phyloP scores from a whole-genome alignment of 1,284 basidiomycete species.

The Ganoderma lucidum region DNA sequence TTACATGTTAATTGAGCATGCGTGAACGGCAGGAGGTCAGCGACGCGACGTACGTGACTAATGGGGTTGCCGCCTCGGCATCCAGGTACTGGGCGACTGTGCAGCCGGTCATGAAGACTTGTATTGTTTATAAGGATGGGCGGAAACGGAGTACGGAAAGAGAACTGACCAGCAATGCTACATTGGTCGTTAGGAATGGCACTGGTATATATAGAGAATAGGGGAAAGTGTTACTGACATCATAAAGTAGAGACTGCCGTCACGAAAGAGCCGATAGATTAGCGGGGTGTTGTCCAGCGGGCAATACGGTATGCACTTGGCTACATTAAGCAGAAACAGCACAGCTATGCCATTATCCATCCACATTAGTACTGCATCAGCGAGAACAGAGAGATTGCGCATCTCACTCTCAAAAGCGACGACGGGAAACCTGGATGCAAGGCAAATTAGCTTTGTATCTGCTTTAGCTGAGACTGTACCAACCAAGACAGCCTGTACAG shows the following conservation, averaged over 20 bases:
- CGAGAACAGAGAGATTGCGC: neutral
- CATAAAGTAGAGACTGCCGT: conserved; percentile 26
- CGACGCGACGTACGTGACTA: conserved; percentile 13
- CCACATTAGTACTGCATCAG: neutral
- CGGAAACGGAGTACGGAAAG: too few species aligned
- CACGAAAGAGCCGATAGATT: conserved; percentile 28
- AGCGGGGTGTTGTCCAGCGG: conserved; percentile 27
- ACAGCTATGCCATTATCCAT: conserved; percentile 12
- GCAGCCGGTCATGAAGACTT: conserved; percentile 24
- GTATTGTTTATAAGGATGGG: neutral
- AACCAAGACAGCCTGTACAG: conserved; percentile 25
- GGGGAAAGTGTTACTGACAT: conserved; percentile 18
- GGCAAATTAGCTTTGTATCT: neutral
- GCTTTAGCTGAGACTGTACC: neutral
- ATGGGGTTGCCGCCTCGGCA: neutral
- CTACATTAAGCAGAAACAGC: conserved; percentile 26
- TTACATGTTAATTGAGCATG: neutral
- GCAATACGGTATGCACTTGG: conserved; percentile 29
- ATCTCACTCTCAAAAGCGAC: conserved; percentile 27
- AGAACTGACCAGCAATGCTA: conserved; percentile 21
- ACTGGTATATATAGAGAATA: too few species aligned
- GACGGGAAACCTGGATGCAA: conserved; percentile 23
- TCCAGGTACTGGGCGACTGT: conserved; percentile 15
- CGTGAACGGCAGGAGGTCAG: too few species aligned
- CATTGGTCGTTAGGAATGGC: neutral